These are phyloP conservation scores for Paecilomyces sp. DNA, from an alignment of 2,329 filamentous ascomycete species.

Conservation along the genomic window DNA sequence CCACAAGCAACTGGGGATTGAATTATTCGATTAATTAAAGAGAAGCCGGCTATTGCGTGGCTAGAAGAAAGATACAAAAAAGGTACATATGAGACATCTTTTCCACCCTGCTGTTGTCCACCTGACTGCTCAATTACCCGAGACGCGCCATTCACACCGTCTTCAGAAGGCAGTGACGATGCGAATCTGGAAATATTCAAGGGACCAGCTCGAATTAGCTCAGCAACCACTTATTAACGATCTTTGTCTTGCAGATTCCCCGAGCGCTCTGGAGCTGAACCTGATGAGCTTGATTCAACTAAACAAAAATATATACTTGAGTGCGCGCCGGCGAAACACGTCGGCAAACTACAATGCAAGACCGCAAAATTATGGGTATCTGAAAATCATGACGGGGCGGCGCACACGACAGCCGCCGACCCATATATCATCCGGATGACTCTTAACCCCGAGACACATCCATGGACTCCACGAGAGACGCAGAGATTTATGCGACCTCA, in stretches of 20 bases:
- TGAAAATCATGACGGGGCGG: constrained; percentile 16
- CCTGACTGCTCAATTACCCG: background rate
- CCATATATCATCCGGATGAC: background rate
- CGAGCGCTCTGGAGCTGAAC: background rate
- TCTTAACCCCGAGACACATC: background rate
- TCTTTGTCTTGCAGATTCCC: background rate
- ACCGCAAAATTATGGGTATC: constrained; percentile 25
- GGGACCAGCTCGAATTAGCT: background rate
- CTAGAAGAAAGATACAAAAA: background rate
- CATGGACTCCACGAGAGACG: background rate
- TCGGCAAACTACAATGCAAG: constrained; percentile 5
- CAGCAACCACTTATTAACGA: background rate
- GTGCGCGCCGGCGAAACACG: background rate
- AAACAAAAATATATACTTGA: background rate
- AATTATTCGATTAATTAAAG: background rate
- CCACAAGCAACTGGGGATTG: background rate
- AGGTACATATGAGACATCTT: background rate
- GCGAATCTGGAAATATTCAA: background rate
- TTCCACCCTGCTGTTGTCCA: background rate
- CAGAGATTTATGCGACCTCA: constrained; percentile 24
- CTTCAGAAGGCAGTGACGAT: background rate
- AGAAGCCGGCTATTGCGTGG: background rate
- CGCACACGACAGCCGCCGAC: background rate
- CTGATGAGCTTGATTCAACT: background rate
- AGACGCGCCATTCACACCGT: too few species aligned